Evolutionary conservation across 208 protist species (phyloP), one percentile per base, ranked within the genome.

Genomic region (Trypanosomatidae sp.): DNA sequence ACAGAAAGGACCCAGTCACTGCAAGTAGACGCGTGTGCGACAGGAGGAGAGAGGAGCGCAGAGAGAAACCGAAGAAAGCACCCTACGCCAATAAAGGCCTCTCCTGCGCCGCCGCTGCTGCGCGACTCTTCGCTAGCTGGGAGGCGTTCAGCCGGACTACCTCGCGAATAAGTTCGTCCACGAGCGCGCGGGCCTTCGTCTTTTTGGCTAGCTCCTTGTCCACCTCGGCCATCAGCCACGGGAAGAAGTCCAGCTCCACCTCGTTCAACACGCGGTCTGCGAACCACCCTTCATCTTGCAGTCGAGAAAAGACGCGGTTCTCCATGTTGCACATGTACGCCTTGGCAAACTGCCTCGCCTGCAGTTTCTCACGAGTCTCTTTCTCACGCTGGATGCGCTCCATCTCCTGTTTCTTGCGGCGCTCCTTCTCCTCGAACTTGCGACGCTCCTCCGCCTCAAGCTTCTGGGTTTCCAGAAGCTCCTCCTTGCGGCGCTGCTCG

Each of bases 261-360:
- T 99, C 96, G 66, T 93, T 91, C 58, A 98, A 76, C 28, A 98
- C 89, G 41, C 90, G 86, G 70, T 99, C 96, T 62, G 95, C 95
- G 71, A 99, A 99, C 95, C 97, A 99, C 64, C 98, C 98, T 66
- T 95, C 88, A 64, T 98, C 91, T 77, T 93, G 80, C 62, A 99
- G 83, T 15, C 86, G 84, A 7, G 89, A 89, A 78, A 98, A 98
- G 25, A 99, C 97, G 47, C 86, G 83, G 66, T 93, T 87, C 53
- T 98, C 90, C 62, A 99, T 83, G 81, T 98, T 97, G 43, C 82
- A 66, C 73, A 99, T 86, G 81, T 97, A 99, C 59, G 82, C 76
- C 83, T 98, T 98, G 36, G 97, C 92, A 69, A 98, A 99, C 68
- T 91, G 87, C 28, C 95, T 88, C 1, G 97, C 94, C 69, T 98